Evolutionary conservation across 2,329 filamentous ascomycete species (phyloP).

Genomic region (Curvularia lunata): DNA sequence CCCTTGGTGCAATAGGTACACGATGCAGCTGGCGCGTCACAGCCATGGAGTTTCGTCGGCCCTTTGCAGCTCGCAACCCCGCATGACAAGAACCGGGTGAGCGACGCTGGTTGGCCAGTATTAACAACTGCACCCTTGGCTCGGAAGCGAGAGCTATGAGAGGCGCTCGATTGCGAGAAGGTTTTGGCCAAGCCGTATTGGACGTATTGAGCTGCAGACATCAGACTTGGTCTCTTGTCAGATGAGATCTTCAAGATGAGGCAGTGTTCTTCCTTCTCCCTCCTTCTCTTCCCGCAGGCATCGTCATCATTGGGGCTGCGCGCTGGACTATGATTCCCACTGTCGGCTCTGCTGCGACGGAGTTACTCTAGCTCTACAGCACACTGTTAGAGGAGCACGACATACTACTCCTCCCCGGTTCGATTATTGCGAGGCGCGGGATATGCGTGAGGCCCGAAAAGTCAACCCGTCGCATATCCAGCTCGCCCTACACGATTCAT

Average conservation of each 20-base stretch:
- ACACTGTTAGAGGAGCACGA: conserved; percentile 8
- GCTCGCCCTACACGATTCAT: background rate
- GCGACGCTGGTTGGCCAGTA: conserved; percentile 22
- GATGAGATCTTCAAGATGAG: conserved; percentile 20
- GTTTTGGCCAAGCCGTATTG: conserved; percentile 21
- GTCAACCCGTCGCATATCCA: conserved; percentile 12
- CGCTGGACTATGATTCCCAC: conserved; percentile 15
- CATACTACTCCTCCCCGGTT: conserved; percentile 5
- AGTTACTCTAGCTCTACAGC: conserved; percentile 4
- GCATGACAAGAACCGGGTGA: conserved; percentile 29
- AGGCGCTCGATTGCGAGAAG: conserved; percentile 11
- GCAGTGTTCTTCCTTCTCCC: background rate
- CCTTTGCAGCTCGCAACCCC: conserved; percentile 18
- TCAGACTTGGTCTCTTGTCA: conserved; percentile 23
- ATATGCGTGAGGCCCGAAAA: conserved; percentile 23
- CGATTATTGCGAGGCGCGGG: conserved; percentile 18
- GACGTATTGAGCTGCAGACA: conserved; percentile 21
- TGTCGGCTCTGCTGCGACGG: conserved; percentile 2
- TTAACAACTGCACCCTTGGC: conserved; percentile 20
- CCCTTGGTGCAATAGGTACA: conserved; percentile 4
- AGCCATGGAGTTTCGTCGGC: conserved; percentile 10
- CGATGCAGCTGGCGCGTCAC: conserved; percentile 1
- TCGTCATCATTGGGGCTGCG: conserved; percentile 4
- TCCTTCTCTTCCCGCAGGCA: conserved; percentile 5
- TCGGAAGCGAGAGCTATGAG: conserved; percentile 17